Percentiles rank a stretch among this genome's conserved stretches.
phyloP scores from a whole-genome alignment of 257 asterid species.

The Vinca minor region DNA sequence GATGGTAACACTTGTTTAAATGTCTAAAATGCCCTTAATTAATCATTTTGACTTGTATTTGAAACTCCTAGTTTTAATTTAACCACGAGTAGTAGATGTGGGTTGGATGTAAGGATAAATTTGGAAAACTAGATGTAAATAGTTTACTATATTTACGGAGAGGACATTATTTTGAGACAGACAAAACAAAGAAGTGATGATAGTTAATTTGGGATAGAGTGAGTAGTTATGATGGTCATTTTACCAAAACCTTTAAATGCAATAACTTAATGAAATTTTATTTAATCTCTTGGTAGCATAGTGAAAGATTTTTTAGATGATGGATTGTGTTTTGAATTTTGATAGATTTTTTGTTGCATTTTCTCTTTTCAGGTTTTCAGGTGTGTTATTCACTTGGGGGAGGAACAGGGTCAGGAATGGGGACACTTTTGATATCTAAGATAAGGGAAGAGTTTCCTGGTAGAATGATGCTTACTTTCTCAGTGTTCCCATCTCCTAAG shows the following conservation, averaged over 20 bases:
- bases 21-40: no score
- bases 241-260: background rate
- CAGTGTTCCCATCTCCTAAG: conserved; percentile 13
- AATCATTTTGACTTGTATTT: no score
- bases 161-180: no score
- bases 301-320: background rate
- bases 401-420: conserved; percentile 14
- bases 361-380: conserved; percentile 6
- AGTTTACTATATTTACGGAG: no score
- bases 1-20: no score
- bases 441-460: conserved; percentile 10
- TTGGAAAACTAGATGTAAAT: no score
- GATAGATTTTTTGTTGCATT: background rate
- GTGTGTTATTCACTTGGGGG: conserved; percentile 11
- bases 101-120: no score
- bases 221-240: background rate
- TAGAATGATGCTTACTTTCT: conserved; percentile 13
- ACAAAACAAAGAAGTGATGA: no score
- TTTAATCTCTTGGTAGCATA: background rate
- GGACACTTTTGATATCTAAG: conserved; percentile 7
- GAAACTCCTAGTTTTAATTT: no score
- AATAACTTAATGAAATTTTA: background rate
- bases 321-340: background rate
- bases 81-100: no score
- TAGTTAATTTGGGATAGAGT: no score